Base-by-base conservation (phyloP, 2,329 filamentous ascomycete genomes). In the Septoria linicola region DNA sequence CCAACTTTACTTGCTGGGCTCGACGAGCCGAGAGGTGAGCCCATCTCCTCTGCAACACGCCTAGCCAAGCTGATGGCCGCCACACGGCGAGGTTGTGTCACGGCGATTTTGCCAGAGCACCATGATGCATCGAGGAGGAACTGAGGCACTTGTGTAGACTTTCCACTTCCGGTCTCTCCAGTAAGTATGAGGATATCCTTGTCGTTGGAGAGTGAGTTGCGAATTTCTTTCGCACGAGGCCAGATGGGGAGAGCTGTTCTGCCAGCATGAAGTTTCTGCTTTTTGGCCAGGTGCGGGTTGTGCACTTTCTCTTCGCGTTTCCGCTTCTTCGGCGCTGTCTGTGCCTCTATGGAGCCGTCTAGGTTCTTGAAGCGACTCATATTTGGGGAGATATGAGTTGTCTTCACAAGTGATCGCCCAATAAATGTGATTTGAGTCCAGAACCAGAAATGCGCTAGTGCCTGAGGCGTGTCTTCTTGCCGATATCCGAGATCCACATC, bases 81-180 rank as follows among this genome's bases (percentile, higher is more conserved):
- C 1, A 99, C 90, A 70, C 93, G 83, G 66, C 93, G 83, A 0
- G 93, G 95, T 67, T 99, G 90, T 0, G 95, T 99, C 55, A 97
- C 89, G 6, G 91, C 93, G 58, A 99, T 89, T 63, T 88, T 85
- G 0, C 89, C 88, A 30, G 77, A 79, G 68, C 90, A 96, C 90
- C 91, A 97, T 5, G 81, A 72, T 64, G 96, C 88, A 20, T 77
- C 73, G 39, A 86, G 81, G 6, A 99, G 74, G 57, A 96, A 96
- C 65, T 97, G 93, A 0, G 93, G 92, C 0, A 96, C 85, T 70
- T 99, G 93, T 0, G 93, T 99, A 74, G 88, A 95, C 73, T 99
- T 99, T 67, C 93, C 93, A 11, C 89, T 95, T 68, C 93, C 93
- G 0, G 93, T 99, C 70, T 97, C 92, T 73, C 92, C 92, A 2